Evolutionary conservation across 768 basidiomycete genomes (phyloP).

Genomic region (Naematelia aurantialba): DNA sequence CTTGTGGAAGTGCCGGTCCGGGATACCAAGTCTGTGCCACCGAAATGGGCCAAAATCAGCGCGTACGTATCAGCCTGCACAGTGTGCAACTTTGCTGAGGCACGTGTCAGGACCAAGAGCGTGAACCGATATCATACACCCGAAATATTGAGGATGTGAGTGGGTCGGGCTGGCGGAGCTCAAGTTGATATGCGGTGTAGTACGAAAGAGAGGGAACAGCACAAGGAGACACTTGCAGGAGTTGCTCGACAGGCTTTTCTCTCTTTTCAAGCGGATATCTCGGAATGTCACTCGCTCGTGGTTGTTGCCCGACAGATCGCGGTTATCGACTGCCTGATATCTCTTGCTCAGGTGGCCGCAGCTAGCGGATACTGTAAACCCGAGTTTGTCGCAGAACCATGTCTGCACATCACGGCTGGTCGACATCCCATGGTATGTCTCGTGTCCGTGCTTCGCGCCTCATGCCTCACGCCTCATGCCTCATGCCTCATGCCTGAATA

Average conservation of each 20-base stretch:
- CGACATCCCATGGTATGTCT: slow-evolving; percentile 74
- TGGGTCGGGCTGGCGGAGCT: not conserved
- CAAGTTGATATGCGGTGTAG: slow-evolving; percentile 51
- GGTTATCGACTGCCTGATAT: slow-evolving; percentile 74
- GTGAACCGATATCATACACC: slow-evolving; percentile 74
- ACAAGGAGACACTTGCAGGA: slow-evolving; percentile 65
- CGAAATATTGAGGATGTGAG: slow-evolving; percentile 48
- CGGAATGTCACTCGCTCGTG: slow-evolving; percentile 66
- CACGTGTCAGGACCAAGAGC: slow-evolving; percentile 62
- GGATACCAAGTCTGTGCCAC: slow-evolving; percentile 43
- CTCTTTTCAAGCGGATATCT: slow-evolving; percentile 67
- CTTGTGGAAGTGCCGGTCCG: slow-evolving; percentile 71
- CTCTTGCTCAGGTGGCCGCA: slow-evolving; percentile 74
- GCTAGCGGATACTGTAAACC: slow-evolving; percentile 75
- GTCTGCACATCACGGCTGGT: slow-evolving; percentile 72
- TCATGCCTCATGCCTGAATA: not conserved
- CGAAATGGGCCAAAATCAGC: slow-evolving; percentile 56
- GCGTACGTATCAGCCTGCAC: slow-evolving; percentile 23
- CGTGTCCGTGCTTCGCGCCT: too few species aligned
- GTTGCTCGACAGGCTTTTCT: slow-evolving; percentile 59
- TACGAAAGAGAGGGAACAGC: slow-evolving; percentile 69
- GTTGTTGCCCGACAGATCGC: slow-evolving; percentile 76
- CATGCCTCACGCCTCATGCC: too few species aligned
- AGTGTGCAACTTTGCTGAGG: not conserved
- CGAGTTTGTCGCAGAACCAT: slow-evolving; percentile 61